Conservation (phyloP, 1,284 basidiomycete species). For the Marasmius tenuissimus region DNA sequence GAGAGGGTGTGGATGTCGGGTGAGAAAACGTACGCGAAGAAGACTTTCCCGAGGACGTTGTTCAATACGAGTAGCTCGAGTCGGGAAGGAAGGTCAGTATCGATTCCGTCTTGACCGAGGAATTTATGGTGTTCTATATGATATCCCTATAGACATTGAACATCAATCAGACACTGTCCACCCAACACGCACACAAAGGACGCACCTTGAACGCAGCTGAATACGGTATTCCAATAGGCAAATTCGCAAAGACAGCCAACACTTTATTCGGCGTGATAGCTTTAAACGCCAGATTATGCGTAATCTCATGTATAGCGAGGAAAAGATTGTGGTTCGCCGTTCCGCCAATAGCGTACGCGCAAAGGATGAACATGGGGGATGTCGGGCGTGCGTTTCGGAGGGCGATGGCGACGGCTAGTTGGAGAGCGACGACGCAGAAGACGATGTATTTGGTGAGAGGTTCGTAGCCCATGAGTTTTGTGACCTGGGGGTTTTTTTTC, state of each 20-base stretch:
- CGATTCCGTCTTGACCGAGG: conserved; percentile 94
- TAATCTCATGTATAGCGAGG: conserved; percentile 97
- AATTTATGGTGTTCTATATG: conserved; percentile 96
- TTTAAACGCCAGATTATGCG: conserved; percentile 94
- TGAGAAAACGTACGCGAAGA: conserved; percentile 78
- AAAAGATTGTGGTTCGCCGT: conserved; percentile 98
- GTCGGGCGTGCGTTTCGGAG: conserved; percentile 69
- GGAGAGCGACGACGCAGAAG: conserved; percentile 72
- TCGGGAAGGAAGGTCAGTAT: conserved; percentile 90
- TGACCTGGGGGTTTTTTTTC: conserved; percentile 56
- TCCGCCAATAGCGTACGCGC: conserved; percentile 88
- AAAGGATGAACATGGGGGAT: conserved; percentile 72
- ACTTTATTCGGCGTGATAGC: conserved; percentile 83
- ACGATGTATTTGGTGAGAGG: conserved; percentile 90
- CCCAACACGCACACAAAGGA: neutral
- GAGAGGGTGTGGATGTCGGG: neutral
- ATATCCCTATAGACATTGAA: conserved; percentile 56
- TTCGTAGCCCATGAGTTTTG: conserved; percentile 94
- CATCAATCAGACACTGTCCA: conserved; percentile 7
- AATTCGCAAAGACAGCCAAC: conserved; percentile 88
- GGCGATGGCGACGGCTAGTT: conserved; percentile 65
- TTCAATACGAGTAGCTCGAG: conserved; percentile 86
- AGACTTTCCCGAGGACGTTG: conserved; percentile 96
- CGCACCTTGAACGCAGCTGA: conserved; percentile 92
- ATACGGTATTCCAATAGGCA: conserved; percentile 94